Percentiles rank a stretch among this genome's conserved stretches.
Evolutionary conservation across 495 filamentous ascomycete species (phyloP).

Genomic region (Pseudevernia furfuracea): DNA sequence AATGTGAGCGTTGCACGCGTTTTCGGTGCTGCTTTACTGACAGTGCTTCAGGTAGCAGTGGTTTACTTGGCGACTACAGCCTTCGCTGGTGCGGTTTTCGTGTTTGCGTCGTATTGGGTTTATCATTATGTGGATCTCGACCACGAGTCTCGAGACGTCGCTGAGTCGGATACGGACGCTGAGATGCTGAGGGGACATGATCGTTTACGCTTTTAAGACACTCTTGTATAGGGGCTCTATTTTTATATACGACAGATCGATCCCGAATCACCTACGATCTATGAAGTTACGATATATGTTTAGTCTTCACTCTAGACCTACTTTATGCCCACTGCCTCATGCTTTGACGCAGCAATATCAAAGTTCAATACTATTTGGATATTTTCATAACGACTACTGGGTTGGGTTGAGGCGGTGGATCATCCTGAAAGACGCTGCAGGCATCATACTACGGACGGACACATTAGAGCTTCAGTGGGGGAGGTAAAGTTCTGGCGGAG

Average conservation of each 20-base stretch:
- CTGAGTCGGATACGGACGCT: not conserved
- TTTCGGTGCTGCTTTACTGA: not conserved
- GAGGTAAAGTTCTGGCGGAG: no score
- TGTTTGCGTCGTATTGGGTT: constrained; percentile 30
- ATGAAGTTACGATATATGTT: no score
- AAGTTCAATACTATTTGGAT: no score
- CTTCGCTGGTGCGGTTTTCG: constrained; percentile 22
- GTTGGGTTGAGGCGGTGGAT: no score
- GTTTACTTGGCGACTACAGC: constrained; percentile 24
- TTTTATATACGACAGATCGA: not conserved
- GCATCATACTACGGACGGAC: no score
- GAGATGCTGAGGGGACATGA: constrained; percentile 1
- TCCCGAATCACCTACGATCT: no score
- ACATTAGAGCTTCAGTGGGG: no score
- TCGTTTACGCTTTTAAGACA: not conserved
- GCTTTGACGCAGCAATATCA: no score
- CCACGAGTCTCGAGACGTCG: constrained; percentile 4
- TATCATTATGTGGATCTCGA: constrained; percentile 30
- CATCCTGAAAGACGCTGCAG: no score
- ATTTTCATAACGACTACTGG: no score
- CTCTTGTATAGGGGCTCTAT: not conserved
- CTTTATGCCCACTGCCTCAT: no score
- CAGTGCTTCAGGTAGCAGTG: constrained; percentile 23
- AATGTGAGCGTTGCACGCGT: constrained; percentile 3
- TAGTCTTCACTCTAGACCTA: no score